A percentile compares a stretch with the other conserved stretches of the same genome.
phyloP scores from a whole-genome alignment of 2,329 filamentous ascomycete species.

The Aureobasidium sp. region DNA sequence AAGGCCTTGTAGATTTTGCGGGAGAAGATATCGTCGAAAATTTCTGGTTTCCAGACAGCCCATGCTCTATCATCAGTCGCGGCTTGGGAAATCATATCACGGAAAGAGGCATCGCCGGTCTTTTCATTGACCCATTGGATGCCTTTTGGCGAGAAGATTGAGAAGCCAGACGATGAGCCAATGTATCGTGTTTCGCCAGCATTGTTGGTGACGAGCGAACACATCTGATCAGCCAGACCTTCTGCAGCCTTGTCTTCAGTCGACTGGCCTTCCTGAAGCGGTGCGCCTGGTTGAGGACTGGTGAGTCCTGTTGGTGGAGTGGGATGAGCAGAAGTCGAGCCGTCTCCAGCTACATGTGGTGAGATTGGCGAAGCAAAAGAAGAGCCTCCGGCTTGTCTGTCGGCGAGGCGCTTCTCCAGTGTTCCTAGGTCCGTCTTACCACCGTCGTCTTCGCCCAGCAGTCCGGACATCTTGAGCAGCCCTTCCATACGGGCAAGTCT shows the following conservation, averaged over 20 bases:
- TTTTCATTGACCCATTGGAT: conserved; percentile 98
- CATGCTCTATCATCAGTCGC: conserved; percentile 84
- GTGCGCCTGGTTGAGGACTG: conserved; percentile 46
- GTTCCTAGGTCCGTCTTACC: conserved; percentile 82
- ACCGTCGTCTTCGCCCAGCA: conserved; percentile 78
- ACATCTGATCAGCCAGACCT: conserved; percentile 96
- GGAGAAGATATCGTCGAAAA: conserved; percentile 87
- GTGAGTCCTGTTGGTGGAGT: conserved; percentile 42
- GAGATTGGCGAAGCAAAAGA: conserved; percentile 13
- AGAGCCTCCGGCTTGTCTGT: conserved; percentile 33
- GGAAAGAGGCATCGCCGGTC: conserved; percentile 91
- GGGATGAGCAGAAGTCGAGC: conserved; percentile 32
- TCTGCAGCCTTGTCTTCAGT: conserved; percentile 61
- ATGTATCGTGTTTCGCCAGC: conserved; percentile 94
- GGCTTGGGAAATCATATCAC: conserved; percentile 89
- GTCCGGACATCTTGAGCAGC: conserved; percentile 74
- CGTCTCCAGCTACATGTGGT: conserved; percentile 10
- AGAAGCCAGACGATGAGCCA: conserved; percentile 94
- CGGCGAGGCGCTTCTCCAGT: conserved; percentile 66
- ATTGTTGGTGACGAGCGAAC: conserved; percentile 90
- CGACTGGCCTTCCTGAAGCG: conserved; percentile 38
- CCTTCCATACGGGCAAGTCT: conserved; percentile 93
- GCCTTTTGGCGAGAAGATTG: conserved; percentile 95
- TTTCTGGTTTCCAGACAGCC: conserved; percentile 97
- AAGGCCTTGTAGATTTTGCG: conserved; percentile 76